These are phyloP conservation scores for Endoconidiophora laricicola DNA, from an alignment of 2,329 filamentous ascomycete genomes.

Conservation along the genomic window DNA sequence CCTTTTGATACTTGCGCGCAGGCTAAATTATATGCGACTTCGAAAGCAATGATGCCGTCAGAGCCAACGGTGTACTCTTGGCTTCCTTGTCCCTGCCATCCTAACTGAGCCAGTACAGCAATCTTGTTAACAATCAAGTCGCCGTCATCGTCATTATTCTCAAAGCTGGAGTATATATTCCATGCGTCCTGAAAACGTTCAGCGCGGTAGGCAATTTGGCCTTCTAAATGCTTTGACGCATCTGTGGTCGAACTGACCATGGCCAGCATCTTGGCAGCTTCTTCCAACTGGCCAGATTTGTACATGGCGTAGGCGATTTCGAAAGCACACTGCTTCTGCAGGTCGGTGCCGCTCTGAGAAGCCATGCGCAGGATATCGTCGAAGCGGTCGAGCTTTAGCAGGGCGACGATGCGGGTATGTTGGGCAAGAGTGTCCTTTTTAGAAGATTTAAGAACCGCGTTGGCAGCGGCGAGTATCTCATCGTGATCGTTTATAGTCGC, in stretches of 20 bases:
- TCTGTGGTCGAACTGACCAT: conserved; percentile 16
- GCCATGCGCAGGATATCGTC: conserved; percentile 58
- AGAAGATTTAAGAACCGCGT: conserved; percentile 43
- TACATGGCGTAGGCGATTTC: conserved; percentile 75
- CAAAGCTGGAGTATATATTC: conserved; percentile 44
- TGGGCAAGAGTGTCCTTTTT: conserved; percentile 43
- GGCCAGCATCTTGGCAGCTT: conserved; percentile 28
- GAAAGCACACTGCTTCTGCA: conserved; percentile 44
- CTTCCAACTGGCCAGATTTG: conserved; percentile 53
- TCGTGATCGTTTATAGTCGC: conserved; percentile 53
- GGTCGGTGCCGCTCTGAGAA: conserved; percentile 40
- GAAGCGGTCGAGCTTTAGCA: conserved; percentile 70
- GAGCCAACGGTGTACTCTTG: conserved; percentile 2
- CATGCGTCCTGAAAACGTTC: conserved; percentile 56
- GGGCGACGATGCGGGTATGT: conserved; percentile 54
- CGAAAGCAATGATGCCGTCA: conserved; percentile 44
- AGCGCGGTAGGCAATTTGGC: conserved; percentile 55
- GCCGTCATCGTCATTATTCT: conserved; percentile 45
- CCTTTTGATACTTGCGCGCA: conserved; percentile 56
- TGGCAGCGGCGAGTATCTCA: conserved; percentile 49
- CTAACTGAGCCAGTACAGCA: conserved; percentile 54
- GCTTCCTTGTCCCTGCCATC: conserved; percentile 45
- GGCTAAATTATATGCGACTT: conserved; percentile 67
- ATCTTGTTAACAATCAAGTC: conserved; percentile 63
- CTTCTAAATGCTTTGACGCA: conserved; percentile 36